Percentiles rank a stretch among this genome's conserved stretches.
These are phyloP conservation scores for Lepidium africanum DNA, from an alignment of 345 rosid species.

Conservation along the genomic window DNA sequence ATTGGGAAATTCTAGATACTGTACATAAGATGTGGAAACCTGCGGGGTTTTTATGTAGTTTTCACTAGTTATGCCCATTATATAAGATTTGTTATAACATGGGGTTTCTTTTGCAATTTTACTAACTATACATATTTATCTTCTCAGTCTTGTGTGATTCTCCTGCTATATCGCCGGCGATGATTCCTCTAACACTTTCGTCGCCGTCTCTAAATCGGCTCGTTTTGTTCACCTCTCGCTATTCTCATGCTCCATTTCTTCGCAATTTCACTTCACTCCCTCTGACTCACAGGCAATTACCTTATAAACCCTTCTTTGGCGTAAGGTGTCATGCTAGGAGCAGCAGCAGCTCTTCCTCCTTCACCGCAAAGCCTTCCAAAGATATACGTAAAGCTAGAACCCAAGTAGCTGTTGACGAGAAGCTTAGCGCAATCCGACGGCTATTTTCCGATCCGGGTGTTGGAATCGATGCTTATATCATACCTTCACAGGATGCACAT, in stretches of 20 bases:
- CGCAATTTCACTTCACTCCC: slow-evolving; percentile 24
- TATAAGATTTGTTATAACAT: background rate
- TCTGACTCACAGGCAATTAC: slow-evolving; percentile 4
- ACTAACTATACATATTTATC: background rate
- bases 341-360: slow-evolving; percentile 28
- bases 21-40: no score
- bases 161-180: slow-evolving; percentile 35
- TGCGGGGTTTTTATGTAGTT: background rate
- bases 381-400: slow-evolving; percentile 39
- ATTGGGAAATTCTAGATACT: no score
- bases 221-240: slow-evolving; percentile 30
- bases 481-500: slow-evolving; percentile 97
- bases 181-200: slow-evolving; percentile 41
- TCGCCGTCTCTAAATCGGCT: slow-evolving; percentile 35
- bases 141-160: background rate
- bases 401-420: slow-evolving; percentile 47
- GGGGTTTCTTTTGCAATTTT: background rate
- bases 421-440: slow-evolving; percentile 61
- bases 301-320: slow-evolving; percentile 19
- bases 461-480: slow-evolving; percentile 85
- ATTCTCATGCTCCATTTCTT: slow-evolving; percentile 32
- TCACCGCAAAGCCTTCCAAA: slow-evolving; percentile 73
- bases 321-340: slow-evolving; percentile 36
- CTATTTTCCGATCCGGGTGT: slow-evolving; percentile 59
- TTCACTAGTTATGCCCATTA: background rate